Evolutionary conservation across 306 rosid species (phyloP).

Genomic region (Inga oerstediana): DNA sequence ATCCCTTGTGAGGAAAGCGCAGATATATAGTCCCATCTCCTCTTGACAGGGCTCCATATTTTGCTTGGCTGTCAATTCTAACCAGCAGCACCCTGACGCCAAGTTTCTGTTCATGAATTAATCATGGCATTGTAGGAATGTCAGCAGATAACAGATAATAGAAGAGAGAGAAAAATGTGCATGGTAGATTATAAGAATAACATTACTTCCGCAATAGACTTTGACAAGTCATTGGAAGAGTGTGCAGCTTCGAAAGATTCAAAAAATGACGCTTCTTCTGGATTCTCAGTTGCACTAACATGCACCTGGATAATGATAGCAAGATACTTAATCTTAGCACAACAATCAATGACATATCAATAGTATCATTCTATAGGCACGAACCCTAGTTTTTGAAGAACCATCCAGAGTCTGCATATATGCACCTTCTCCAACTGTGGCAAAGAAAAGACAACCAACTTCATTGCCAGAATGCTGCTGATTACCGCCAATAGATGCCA

Average conservation of each 20-base stretch:
- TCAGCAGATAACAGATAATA: slow-evolving; percentile 18
- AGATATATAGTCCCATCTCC: neutral
- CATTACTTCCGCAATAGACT: slow-evolving; percentile 75
- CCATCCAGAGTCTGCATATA: slow-evolving; percentile 78
- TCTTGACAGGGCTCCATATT: no score
- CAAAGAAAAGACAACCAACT: slow-evolving; percentile 86
- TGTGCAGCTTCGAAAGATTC: slow-evolving; percentile 97
- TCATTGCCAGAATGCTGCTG: slow-evolving; percentile 51
- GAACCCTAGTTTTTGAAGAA: slow-evolving; percentile 68
- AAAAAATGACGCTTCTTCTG: slow-evolving; percentile 89
- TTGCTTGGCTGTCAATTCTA: no score
- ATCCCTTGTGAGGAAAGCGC: slow-evolving; percentile 88
- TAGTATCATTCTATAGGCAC: slow-evolving; percentile 26
- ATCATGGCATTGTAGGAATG: slow-evolving; percentile 9
- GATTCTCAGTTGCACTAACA: slow-evolving; percentile 73
- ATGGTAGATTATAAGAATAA: slow-evolving; percentile 11
- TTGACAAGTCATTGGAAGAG: slow-evolving; percentile 74
- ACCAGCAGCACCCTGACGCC: no score
- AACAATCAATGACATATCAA: slow-evolving; percentile 32
- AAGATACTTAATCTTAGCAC: slow-evolving; percentile 9
- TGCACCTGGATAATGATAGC: slow-evolving; percentile 57
- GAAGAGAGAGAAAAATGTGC: neutral
- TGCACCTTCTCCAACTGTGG: slow-evolving; percentile 78
- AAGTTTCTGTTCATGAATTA: slow-evolving; percentile 52
- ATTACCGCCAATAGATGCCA: slow-evolving; percentile 52